These are phyloP conservation scores for Lobosporangium transversale DNA, from an alignment of 192 early-diverging fungal species.

Conservation along the genomic window DNA sequence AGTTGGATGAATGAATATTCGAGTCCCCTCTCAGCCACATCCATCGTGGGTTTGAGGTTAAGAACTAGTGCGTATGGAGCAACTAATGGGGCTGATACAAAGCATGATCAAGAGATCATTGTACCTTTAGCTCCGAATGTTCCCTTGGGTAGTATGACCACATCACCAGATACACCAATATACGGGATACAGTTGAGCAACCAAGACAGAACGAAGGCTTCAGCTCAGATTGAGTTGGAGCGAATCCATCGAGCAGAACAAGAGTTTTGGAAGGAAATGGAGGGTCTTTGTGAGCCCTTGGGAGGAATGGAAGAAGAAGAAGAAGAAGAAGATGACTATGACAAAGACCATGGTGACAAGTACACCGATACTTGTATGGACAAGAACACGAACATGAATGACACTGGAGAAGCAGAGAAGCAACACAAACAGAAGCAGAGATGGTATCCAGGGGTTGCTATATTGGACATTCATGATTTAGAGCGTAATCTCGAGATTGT, in stretches of 20 bases:
- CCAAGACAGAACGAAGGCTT: neutral
- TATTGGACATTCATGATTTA: constrained; percentile 16
- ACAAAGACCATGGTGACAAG: neutral
- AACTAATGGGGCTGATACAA: too few species aligned
- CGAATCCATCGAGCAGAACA: neutral
- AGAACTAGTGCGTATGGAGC: too few species aligned
- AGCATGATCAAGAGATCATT: neutral
- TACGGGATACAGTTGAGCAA: constrained; percentile 19
- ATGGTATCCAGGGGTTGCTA: constrained; percentile 4
- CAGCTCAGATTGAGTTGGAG: constrained; percentile 6
- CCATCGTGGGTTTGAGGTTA: too few species aligned
- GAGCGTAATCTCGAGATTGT: constrained; percentile 10
- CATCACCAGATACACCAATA: neutral
- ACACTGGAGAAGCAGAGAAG: neutral
- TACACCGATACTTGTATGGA: too few species aligned
- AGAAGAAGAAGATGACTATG: neutral
- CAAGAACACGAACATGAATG: neutral
- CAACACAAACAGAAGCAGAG: neutral
- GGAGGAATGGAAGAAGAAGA: neutral
- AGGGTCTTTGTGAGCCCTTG: constrained; percentile 11
- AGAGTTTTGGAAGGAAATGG: constrained; percentile 12
- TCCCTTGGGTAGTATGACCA: neutral
- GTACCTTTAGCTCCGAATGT: neutral
- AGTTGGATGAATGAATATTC: neutral
- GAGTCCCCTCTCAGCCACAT: too few species aligned